Evolutionary conservation across 176 grass and related monocot genomes (phyloP).

Genomic region (Alopecurus myosuroides): DNA sequence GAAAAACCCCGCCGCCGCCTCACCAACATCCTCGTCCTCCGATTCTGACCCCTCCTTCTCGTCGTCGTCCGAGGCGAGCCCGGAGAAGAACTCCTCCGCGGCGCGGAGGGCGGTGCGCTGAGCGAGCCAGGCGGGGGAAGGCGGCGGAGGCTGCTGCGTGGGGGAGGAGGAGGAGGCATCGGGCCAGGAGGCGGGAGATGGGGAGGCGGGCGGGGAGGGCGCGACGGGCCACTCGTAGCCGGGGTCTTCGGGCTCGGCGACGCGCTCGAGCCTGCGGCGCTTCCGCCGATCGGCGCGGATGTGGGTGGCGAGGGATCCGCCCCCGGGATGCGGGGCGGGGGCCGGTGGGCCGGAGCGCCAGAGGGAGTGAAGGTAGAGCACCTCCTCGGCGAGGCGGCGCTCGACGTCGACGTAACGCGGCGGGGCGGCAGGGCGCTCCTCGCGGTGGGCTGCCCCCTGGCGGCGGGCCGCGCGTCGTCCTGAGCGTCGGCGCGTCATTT

Average conservation of each 20-base stretch:
- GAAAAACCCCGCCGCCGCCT: conserved; percentile 33
- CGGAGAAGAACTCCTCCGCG: conserved; percentile 44
- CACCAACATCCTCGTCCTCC: conserved; percentile 6
- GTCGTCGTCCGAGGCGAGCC: not conserved
- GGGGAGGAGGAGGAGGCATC: not conserved
- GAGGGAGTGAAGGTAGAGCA: conserved; percentile 66
- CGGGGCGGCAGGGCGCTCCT: not conserved
- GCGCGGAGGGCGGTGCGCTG: conserved; percentile 27
- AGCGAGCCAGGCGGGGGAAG: not conserved
- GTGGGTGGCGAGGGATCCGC: not conserved
- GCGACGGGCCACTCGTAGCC: not conserved
- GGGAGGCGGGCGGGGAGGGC: conserved; percentile 1
- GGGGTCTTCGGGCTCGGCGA: not conserved
- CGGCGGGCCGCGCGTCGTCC: not conserved
- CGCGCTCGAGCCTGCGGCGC: not conserved
- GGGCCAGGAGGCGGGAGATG: not conserved
- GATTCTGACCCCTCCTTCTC: conserved; percentile 1
- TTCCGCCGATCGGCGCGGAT: not conserved
- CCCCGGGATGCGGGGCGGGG: not conserved
- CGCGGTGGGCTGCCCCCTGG: not conserved
- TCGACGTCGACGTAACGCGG: not conserved
- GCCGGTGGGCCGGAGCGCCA: conserved; percentile 40
- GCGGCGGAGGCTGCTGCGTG: not conserved
- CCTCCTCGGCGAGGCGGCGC: conserved; percentile 42
- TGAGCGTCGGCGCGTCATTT: not conserved